Percentiles rank a stretch among this genome's conserved stretches.
Conservation (phyloP, 1,139 yeast species). For the Suhomyces bokatorum region DNA sequence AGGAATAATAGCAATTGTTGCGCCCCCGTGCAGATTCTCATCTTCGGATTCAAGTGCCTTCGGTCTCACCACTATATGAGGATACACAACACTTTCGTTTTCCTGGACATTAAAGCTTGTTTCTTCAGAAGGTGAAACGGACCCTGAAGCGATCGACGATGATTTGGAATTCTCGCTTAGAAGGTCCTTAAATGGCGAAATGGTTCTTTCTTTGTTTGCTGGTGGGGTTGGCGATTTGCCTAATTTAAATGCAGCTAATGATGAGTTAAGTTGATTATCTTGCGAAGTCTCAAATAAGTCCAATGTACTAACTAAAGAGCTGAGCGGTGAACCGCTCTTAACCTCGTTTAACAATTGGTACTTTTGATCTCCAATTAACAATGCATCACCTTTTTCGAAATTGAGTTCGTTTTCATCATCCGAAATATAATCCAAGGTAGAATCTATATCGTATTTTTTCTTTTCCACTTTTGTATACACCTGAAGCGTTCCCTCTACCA, state of each 20-base stretch:
- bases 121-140: slow-evolving; percentile 4
- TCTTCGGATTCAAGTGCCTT: slow-evolving; percentile 26
- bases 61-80: slow-evolving; percentile 62
- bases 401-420: slow-evolving; percentile 26
- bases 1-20: slow-evolving; percentile 92
- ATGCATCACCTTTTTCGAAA: slow-evolving; percentile 42
- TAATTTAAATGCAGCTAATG: slow-evolving; percentile 38
- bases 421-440: slow-evolving; percentile 1
- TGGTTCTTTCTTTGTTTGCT: background rate
- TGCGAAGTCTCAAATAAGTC: slow-evolving; percentile 46
- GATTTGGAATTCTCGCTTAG: slow-evolving; percentile 10
- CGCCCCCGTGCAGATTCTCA: slow-evolving; percentile 32
- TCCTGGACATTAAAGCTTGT: background rate
- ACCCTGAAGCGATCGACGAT: background rate
- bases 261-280: background rate
- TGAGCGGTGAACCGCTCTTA: slow-evolving; percentile 80
- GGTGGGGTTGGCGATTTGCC: slow-evolving; percentile 14
- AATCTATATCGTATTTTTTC: slow-evolving; percentile 13
- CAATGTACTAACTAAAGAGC: slow-evolving; percentile 78
- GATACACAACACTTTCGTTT: slow-evolving; percentile 18
- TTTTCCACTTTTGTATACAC: slow-evolving; percentile 63
- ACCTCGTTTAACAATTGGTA: slow-evolving; percentile 83
- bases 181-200: slow-evolving; percentile 16
- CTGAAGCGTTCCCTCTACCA: slow-evolving; percentile 89
- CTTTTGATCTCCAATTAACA: slow-evolving; percentile 49